Conservation (phyloP, 257 asterid genomes). For the Ilex asprella region DNA sequence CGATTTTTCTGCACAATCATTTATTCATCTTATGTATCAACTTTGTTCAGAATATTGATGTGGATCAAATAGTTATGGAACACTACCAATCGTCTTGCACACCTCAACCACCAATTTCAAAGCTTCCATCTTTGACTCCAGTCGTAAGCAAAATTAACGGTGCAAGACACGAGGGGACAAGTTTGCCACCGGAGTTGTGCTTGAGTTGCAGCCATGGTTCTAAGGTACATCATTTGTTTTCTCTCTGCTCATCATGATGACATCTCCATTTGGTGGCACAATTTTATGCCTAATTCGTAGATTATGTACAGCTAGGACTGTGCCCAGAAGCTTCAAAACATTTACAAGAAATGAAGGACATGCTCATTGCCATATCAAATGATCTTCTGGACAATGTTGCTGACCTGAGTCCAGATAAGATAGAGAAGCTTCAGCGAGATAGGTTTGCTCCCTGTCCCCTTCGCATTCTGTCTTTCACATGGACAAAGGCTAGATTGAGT, state of each 20-base stretch:
- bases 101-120: conserved; percentile 73
- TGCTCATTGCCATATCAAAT: conserved; percentile 67
- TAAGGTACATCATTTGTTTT: conserved; percentile 40
- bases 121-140: conserved; percentile 60
- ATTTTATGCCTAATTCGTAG: conserved; percentile 21
- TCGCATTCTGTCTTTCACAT: not conserved
- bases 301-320: conserved; percentile 63
- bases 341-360: conserved; percentile 77
- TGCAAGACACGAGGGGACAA: conserved; percentile 23
- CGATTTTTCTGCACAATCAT: not conserved
- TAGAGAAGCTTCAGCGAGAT: conserved; percentile 72
- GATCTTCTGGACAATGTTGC: conserved; percentile 78
- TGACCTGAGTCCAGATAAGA: conserved; percentile 57
- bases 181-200: conserved; percentile 70
- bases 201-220: conserved; percentile 66
- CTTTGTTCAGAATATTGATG: conserved; percentile 59
- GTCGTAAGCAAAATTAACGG: conserved; percentile 25
- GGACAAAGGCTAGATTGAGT: not conserved
- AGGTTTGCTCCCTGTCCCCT: conserved; percentile 39
- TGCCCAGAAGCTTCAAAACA: conserved; percentile 81
- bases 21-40: no score
- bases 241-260: conserved; percentile 7
- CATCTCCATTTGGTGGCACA: conserved; percentile 13
- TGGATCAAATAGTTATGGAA: conserved; percentile 66
- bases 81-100: conserved; percentile 67